Conservation (phyloP, 1,139 yeast species). For the Candida tropicalis region DNA sequence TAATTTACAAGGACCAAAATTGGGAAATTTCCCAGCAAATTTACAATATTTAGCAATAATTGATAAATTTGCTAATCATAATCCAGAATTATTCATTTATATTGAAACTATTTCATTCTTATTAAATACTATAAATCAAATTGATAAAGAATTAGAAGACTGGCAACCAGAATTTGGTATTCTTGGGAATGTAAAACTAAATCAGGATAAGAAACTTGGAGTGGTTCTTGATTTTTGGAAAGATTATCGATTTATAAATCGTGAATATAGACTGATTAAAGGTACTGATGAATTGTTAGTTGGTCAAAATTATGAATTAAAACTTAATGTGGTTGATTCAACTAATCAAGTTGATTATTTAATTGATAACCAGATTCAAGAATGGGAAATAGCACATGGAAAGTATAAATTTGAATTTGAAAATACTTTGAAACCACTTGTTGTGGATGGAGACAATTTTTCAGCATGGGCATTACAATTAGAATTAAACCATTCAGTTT, state of each 20-base stretch:
- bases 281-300: slow-evolving; percentile 8
- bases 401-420: slow-evolving; percentile 13
- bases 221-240: slow-evolving; percentile 41
- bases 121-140: slow-evolving; percentile 21
- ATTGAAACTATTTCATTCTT: slow-evolving; percentile 35
- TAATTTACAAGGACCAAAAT: slow-evolving; percentile 25
- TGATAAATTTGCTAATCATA: slow-evolving; percentile 36
- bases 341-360: slow-evolving; percentile 20
- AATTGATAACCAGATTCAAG: slow-evolving; percentile 22
- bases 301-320: slow-evolving; percentile 19
- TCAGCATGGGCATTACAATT: slow-evolving; percentile 25
- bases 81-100: slow-evolving; percentile 35
- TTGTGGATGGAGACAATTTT: slow-evolving; percentile 5
- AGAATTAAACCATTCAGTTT: slow-evolving; percentile 27
- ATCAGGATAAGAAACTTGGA: slow-evolving; percentile 34
- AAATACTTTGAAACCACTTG: slow-evolving; percentile 13
- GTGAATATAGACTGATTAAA: slow-evolving; percentile 19
- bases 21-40: slow-evolving; percentile 39
- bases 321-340: slow-evolving; percentile 10
- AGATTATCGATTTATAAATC: slow-evolving; percentile 34
- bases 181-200: slow-evolving; percentile 34
- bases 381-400: slow-evolving; percentile 21
- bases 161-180: slow-evolving; percentile 29
- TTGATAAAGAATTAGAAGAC: slow-evolving; percentile 25
- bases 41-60: slow-evolving; percentile 40